phyloP scores from a whole-genome alignment of 495 filamentous ascomycete species.

The Tetracladium marchalianum region DNA sequence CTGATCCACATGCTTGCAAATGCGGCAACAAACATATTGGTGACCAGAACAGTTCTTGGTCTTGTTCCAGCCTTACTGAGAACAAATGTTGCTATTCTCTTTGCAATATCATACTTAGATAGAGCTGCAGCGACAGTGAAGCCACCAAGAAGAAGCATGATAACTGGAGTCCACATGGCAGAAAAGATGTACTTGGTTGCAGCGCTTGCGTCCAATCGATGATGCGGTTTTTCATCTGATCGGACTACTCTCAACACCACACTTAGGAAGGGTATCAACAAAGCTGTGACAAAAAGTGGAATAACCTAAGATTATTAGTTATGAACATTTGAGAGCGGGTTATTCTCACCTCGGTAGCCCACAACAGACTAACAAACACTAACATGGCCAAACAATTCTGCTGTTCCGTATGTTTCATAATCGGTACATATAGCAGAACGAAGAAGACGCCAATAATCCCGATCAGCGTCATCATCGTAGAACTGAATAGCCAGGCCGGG shows the following conservation, averaged over 20 bases:
- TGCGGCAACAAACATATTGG: constrained; percentile 97
- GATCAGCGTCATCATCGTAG: constrained; percentile 69
- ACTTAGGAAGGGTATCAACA: constrained; percentile 87
- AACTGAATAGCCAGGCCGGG: constrained; percentile 75
- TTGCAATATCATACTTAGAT: constrained; percentile 95
- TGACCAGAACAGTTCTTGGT: constrained; percentile 77
- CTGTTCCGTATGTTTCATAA: constrained; percentile 78
- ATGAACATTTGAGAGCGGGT: not conserved
- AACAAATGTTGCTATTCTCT: constrained; percentile 93
- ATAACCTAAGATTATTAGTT: constrained; percentile 53
- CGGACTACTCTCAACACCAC: constrained; percentile 80
- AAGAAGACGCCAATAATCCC: constrained; percentile 63
- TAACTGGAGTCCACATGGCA: constrained; percentile 98
- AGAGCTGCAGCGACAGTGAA: constrained; percentile 93
- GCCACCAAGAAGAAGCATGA: constrained; percentile 94
- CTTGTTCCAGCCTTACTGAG: constrained; percentile 90
- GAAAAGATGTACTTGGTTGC: constrained; percentile 77
- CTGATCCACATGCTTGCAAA: constrained; percentile 98
- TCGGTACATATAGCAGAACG: constrained; percentile 57
- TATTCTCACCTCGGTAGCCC: constrained; percentile 80
- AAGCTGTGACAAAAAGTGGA: constrained; percentile 91
- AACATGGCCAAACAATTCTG: constrained; percentile 94
- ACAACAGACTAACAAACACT: constrained; percentile 86
- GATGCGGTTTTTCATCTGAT: constrained; percentile 56
- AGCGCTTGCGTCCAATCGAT: constrained; percentile 58